phyloP scores from a whole-genome alignment of 2,329 filamentous ascomycete species.

The Monosporascus sp. region DNA sequence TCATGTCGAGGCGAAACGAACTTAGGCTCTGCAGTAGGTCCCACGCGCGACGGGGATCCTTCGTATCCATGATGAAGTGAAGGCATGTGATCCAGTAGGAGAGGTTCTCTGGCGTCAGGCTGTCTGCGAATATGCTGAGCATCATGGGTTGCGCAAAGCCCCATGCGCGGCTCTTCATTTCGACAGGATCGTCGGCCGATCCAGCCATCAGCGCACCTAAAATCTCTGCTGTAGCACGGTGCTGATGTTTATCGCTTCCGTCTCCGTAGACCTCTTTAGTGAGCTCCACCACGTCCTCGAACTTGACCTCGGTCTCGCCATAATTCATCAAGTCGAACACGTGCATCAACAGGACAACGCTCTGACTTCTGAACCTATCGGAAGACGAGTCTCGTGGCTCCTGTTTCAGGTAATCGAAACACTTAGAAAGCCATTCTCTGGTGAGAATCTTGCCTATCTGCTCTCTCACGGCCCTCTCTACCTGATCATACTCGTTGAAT shows the following conservation, averaged over 20 bases:
- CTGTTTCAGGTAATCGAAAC: slow-evolving; percentile 92
- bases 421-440: slow-evolving; percentile 78
- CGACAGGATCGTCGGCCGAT: slow-evolving; percentile 69
- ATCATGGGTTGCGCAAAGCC: slow-evolving; percentile 86
- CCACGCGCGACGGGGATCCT: slow-evolving; percentile 82
- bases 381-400: slow-evolving; percentile 77
- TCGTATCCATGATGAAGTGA: slow-evolving; percentile 80
- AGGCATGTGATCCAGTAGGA: slow-evolving; percentile 94
- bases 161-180: slow-evolving; percentile 76
- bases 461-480: slow-evolving; percentile 67
- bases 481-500: slow-evolving; percentile 70
- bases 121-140: slow-evolving; percentile 80
- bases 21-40: slow-evolving; percentile 80
- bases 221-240: slow-evolving; percentile 92
- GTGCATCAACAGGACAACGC: slow-evolving; percentile 80
- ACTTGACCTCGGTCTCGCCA: slow-evolving; percentile 68
- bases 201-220: slow-evolving; percentile 78
- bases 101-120: slow-evolving; percentile 88
- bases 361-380: slow-evolving; percentile 86
- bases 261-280: slow-evolving; percentile 77
- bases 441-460: slow-evolving; percentile 79
- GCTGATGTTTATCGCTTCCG: slow-evolving; percentile 95
- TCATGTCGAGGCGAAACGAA: slow-evolving; percentile 86
- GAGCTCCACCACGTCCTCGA: slow-evolving; percentile 83
- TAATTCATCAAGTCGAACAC: slow-evolving; percentile 86